phyloP scores from a whole-genome alignment of 129 eudicot species.

The Saposhnikovia divaricata region DNA sequence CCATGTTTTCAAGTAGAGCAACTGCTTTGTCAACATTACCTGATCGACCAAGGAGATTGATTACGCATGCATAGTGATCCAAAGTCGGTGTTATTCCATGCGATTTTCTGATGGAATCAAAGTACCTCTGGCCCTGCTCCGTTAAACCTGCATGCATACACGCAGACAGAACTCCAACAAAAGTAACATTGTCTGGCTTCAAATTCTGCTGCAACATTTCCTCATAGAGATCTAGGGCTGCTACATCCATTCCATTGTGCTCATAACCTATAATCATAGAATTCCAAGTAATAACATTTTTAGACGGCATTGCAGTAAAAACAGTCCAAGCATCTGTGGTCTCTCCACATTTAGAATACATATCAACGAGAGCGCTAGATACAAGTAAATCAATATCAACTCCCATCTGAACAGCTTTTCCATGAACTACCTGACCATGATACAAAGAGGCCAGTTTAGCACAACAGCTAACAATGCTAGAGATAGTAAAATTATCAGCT shows the following conservation, averaged over 20 bases:
- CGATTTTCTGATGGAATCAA: conserved; percentile 23
- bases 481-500: too few relatives aligned
- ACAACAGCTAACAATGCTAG: too few relatives aligned
- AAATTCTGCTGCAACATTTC: conserved; percentile 29
- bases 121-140: conserved; percentile 30
- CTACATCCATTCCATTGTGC: conserved; percentile 32
- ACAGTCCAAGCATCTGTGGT: too few relatives aligned
- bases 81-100: conserved; percentile 30
- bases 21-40: conserved; percentile 22
- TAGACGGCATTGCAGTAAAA: conserved; percentile 19
- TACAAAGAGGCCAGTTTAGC: too few relatives aligned
- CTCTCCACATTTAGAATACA: too few relatives aligned
- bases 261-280: conserved; percentile 48
- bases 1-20: conserved; percentile 28
- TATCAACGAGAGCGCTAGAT: too few relatives aligned
- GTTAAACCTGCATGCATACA: conserved; percentile 40
- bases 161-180: conserved; percentile 44
- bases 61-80: conserved; percentile 47
- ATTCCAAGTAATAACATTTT: conserved; percentile 45
- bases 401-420: too few relatives aligned
- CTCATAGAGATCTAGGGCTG: conserved; percentile 30
- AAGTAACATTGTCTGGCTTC: conserved; percentile 45
- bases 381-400: too few relatives aligned
- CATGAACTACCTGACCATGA: too few relatives aligned
- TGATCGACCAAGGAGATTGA: conserved; percentile 41